These are phyloP conservation scores for Huntiella savannae DNA, from an alignment of 2,329 filamentous ascomycete species.

Conservation along the genomic window DNA sequence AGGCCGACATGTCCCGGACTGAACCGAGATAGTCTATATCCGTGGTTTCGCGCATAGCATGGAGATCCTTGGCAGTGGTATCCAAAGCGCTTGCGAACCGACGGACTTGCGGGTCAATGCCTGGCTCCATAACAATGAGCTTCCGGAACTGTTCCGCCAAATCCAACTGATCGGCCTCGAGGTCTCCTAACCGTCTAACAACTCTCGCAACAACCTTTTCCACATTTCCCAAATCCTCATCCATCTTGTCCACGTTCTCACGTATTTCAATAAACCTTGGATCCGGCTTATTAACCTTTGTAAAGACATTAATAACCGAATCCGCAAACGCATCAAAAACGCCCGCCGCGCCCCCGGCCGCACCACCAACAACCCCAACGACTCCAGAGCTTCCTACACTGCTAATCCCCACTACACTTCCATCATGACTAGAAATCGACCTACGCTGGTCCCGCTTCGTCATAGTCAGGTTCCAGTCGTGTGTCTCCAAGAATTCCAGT, in stretches of 20 bases:
- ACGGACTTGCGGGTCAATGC: slow-evolving; percentile 62
- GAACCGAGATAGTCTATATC: slow-evolving; percentile 91
- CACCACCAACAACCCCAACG: slow-evolving; percentile 87
- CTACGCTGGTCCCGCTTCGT: slow-evolving; percentile 51
- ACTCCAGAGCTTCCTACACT: slow-evolving; percentile 37
- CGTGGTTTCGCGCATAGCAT: slow-evolving; percentile 69
- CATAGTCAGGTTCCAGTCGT: slow-evolving; percentile 96
- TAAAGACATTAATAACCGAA: slow-evolving; percentile 92
- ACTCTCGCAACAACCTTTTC: slow-evolving; percentile 92
- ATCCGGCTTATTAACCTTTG: slow-evolving; percentile 88
- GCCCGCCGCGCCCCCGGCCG: slow-evolving; percentile 25
- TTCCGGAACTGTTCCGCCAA: slow-evolving; percentile 90
- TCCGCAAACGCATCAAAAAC: slow-evolving; percentile 94
- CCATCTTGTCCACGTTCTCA: slow-evolving; percentile 81
- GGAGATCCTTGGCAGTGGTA: slow-evolving; percentile 61
- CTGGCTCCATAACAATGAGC: slow-evolving; percentile 73
- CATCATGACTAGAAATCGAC: slow-evolving; percentile 29
- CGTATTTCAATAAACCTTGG: slow-evolving; percentile 85
- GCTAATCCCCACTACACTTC: slow-evolving; percentile 14
- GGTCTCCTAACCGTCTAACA: slow-evolving; percentile 66
- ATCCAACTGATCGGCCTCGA: slow-evolving; percentile 76
- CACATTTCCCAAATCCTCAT: slow-evolving; percentile 80
- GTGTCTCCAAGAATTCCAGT: slow-evolving; percentile 76
- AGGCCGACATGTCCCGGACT: slow-evolving; percentile 87
- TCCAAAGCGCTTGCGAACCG: slow-evolving; percentile 76